phyloP scores from a whole-genome alignment of 2,329 filamentous ascomycete genomes.

The Fusarium sp. region DNA sequence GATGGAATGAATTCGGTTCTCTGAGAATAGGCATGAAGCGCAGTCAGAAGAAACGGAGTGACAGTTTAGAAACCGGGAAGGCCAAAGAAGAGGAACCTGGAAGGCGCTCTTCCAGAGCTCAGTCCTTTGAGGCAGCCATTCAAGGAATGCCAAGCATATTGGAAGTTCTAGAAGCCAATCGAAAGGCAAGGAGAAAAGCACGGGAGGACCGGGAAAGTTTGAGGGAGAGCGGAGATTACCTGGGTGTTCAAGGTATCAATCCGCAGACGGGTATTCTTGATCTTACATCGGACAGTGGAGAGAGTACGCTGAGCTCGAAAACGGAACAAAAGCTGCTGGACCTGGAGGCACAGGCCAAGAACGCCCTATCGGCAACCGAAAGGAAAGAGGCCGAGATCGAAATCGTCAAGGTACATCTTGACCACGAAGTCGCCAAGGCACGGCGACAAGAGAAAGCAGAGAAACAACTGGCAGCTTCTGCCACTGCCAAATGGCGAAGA shows the following conservation, averaged over 20 bases:
- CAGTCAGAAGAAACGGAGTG: background rate
- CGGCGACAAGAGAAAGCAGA: conserved; percentile 55
- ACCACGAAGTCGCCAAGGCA: conserved; percentile 49
- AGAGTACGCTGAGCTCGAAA: conserved; percentile 46
- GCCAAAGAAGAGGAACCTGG: background rate
- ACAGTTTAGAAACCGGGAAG: background rate
- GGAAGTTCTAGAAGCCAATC: conserved; percentile 43
- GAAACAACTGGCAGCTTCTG: conserved; percentile 40
- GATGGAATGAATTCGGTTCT: conserved; percentile 28
- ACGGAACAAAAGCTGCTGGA: conserved; percentile 44
- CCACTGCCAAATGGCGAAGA: conserved; percentile 54
- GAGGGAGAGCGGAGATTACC: conserved; percentile 64
- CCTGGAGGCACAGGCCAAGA: conserved; percentile 45
- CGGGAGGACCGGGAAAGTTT: conserved; percentile 53
- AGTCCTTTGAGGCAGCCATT: background rate
- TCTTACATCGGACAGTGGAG: conserved; percentile 57
- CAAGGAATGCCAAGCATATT: background rate
- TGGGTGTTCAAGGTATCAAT: conserved; percentile 67
- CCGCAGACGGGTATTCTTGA: conserved; percentile 63
- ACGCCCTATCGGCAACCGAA: conserved; percentile 49
- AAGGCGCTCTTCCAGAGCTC: background rate
- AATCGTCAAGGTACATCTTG: conserved; percentile 44
- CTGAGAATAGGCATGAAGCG: conserved; percentile 2
- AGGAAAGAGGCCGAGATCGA: conserved; percentile 57
- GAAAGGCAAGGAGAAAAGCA: conserved; percentile 44